Evolutionary conservation across 495 filamentous ascomycete species (phyloP).

Genomic region (Xylaria scruposa): DNA sequence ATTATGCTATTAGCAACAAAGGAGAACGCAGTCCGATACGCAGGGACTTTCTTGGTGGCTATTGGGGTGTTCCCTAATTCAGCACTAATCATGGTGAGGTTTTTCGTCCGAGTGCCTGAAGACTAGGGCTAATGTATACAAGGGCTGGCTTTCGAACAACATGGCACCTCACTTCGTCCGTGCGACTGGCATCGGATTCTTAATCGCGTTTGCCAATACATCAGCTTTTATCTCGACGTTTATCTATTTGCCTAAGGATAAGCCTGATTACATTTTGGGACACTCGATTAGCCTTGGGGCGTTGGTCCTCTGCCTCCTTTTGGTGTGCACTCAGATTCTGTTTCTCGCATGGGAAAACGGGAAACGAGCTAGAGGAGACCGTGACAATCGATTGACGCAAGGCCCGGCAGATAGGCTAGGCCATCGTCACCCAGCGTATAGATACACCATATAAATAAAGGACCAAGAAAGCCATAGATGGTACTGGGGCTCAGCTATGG

Average conservation of each 20-base stretch:
- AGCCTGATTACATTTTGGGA: slow-evolving; percentile 53
- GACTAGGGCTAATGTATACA: slow-evolving; percentile 34
- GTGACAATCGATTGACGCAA: slow-evolving; percentile 49
- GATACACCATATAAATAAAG: slow-evolving; percentile 48
- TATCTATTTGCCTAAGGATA: slow-evolving; percentile 54
- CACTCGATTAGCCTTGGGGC: slow-evolving; percentile 57
- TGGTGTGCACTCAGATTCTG: slow-evolving; percentile 43
- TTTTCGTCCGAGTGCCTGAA: slow-evolving; percentile 52
- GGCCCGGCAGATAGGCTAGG: slow-evolving; percentile 45
- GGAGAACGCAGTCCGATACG: slow-evolving; percentile 59
- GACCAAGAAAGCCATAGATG: neutral
- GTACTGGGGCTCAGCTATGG: neutral
- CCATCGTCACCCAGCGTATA: slow-evolving; percentile 53
- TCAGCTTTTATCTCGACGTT: slow-evolving; percentile 61
- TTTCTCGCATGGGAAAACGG: slow-evolving; percentile 54
- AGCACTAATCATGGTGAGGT: slow-evolving; percentile 56
- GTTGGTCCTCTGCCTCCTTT: slow-evolving; percentile 46
- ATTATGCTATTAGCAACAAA: slow-evolving; percentile 60
- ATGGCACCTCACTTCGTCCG: slow-evolving; percentile 57
- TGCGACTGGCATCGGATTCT: slow-evolving; percentile 54
- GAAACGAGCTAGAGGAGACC: slow-evolving; percentile 48
- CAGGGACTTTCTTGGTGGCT: slow-evolving; percentile 64
- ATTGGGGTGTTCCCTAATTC: slow-evolving; percentile 67
- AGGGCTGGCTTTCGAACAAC: slow-evolving; percentile 51
- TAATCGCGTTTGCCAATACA: slow-evolving; percentile 51